phyloP scores from a whole-genome alignment of 306 rosid species.

The Abrus precatorius region DNA sequence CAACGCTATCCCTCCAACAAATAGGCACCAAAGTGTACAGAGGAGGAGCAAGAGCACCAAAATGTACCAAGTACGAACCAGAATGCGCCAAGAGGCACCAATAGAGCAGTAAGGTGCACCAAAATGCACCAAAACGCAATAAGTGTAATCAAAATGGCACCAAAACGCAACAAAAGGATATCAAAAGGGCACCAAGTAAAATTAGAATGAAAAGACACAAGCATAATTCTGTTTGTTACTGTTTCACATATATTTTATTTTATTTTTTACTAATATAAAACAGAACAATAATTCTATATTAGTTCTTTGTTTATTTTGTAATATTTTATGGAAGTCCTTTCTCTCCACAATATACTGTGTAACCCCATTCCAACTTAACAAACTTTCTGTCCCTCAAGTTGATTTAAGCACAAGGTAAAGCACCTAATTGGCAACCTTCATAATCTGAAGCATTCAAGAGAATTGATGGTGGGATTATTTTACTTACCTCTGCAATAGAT shows the following conservation, averaged over 20 bases:
- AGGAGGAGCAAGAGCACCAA: too few relatives aligned
- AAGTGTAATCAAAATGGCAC: too few relatives aligned
- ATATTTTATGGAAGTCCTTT: background rate
- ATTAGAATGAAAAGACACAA: too few relatives aligned
- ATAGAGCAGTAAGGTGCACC: too few relatives aligned
- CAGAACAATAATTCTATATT: background rate
- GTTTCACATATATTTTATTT: too few relatives aligned
- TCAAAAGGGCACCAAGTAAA: too few relatives aligned
- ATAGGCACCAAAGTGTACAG: too few relatives aligned
- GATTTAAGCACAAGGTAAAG: background rate
- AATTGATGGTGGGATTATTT: background rate
- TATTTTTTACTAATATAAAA: background rate
- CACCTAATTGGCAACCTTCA: background rate
- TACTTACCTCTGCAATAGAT: conserved; percentile 79
- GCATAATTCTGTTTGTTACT: too few relatives aligned
- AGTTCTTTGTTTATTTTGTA: background rate
- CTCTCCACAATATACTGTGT: background rate
- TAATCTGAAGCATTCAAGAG: conserved; percentile 17
- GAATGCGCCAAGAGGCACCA: too few relatives aligned
- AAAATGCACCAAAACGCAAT: too few relatives aligned
- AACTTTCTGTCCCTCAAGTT: background rate
- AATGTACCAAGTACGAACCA: too few relatives aligned
- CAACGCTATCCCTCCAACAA: background rate
- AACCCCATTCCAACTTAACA: background rate
- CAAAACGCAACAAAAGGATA: too few relatives aligned